These are phyloP conservation scores for Byssoonygena ceratinophila DNA, from an alignment of 2,329 filamentous ascomycete genomes.

Conservation along the genomic window DNA sequence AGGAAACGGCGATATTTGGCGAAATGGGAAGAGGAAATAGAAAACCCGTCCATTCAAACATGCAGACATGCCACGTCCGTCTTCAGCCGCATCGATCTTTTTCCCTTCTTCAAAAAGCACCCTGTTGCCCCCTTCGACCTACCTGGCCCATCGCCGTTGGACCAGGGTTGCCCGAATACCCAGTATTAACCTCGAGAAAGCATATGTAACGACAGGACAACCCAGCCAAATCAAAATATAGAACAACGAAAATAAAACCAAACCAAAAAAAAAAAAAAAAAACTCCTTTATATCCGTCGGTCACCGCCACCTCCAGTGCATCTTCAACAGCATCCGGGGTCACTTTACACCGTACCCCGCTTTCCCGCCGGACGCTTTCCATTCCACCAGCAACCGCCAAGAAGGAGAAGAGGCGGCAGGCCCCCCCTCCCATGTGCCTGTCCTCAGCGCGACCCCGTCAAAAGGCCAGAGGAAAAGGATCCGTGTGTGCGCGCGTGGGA, in stretches of 20 bases:
- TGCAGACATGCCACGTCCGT: background rate
- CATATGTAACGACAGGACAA: background rate
- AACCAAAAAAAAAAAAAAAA: background rate
- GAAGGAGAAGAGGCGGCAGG: background rate
- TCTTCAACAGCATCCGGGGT: background rate
- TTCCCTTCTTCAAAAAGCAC: no score
- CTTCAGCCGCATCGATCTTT: no score
- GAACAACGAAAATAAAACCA: background rate
- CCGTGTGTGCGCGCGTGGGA: no score
- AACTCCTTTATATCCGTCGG: background rate
- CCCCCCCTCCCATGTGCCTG: background rate
- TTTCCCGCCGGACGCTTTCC: background rate
- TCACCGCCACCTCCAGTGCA: no score
- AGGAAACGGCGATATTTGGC: background rate
- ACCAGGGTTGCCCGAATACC: background rate
- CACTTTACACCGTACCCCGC: background rate
- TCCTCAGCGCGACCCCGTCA: background rate
- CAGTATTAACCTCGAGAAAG: background rate
- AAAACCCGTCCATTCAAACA: background rate
- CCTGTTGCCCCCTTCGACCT: background rate
- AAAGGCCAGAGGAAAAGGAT: background rate
- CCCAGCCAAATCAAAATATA: no score
- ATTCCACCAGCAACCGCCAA: background rate
- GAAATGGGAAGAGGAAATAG: background rate
- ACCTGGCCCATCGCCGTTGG: background rate